These are phyloP conservation scores for Teratosphaeria viscida DNA, from an alignment of 2,329 filamentous ascomycete genomes.

Conservation along the genomic window DNA sequence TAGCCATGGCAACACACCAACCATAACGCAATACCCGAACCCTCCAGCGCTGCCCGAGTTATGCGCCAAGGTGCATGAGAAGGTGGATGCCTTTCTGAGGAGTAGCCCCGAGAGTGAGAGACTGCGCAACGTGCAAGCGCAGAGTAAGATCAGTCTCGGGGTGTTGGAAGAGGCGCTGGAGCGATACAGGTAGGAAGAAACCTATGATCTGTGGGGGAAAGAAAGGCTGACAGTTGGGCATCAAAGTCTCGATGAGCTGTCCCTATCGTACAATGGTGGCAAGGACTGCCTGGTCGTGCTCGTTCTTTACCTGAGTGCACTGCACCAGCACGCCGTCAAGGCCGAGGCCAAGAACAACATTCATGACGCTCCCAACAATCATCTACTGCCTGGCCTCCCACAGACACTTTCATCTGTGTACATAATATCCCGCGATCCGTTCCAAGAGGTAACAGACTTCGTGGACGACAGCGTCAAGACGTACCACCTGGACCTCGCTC, in stretches of 20 bases:
- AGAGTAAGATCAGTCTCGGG: conserved; percentile 60
- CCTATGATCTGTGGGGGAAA: background rate
- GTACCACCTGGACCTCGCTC: conserved; percentile 67
- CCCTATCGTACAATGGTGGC: conserved; percentile 91
- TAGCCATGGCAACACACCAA: conserved; percentile 5
- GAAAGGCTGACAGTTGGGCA: conserved; percentile 1
- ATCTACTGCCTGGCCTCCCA: conserved; percentile 23
- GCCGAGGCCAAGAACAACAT: background rate
- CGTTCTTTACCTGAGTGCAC: conserved; percentile 66
- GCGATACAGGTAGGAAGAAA: conserved; percentile 55
- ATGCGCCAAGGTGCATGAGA: conserved; percentile 44
- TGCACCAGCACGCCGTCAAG: conserved; percentile 30
- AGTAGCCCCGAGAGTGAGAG: conserved; percentile 46
- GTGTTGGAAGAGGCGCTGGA: conserved; percentile 67
- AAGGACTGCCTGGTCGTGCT: conserved; percentile 95
- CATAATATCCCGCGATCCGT: conserved; percentile 75
- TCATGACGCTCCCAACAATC: conserved; percentile 11
- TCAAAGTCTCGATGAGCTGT: conserved; percentile 61
- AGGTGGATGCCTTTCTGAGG: conserved; percentile 56
- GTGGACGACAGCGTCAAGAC: conserved; percentile 53
- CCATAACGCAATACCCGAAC: conserved; percentile 4
- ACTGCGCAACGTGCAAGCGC: conserved; percentile 57
- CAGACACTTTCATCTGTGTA: conserved; percentile 72
- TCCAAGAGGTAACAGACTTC: conserved; percentile 76
- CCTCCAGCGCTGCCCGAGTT: conserved; percentile 26